Percentiles rank a stretch among this genome's conserved stretches.
Evolutionary conservation across 2,329 filamentous ascomycete species (phyloP).

Genomic region (Ilyonectria mors-panacis): DNA sequence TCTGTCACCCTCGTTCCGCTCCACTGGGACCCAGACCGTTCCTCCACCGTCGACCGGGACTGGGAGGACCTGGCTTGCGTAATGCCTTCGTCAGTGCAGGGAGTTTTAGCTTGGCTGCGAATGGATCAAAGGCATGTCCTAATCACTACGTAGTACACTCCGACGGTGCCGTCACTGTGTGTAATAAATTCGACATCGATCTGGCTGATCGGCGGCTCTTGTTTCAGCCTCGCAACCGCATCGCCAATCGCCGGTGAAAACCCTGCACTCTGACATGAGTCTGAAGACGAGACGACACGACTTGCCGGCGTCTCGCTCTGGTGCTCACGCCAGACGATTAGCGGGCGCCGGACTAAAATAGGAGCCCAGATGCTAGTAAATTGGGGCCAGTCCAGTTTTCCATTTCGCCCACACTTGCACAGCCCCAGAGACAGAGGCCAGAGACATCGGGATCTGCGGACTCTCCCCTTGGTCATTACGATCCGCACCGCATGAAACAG

Average conservation of each 20-base stretch:
- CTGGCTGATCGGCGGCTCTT: conserved; percentile 3
- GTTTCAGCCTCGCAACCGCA: conserved; percentile 18
- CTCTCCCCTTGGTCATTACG: conserved; percentile 17
- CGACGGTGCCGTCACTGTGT: not conserved
- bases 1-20: conserved; percentile 31
- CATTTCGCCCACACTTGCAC: conserved; percentile 24
- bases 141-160: not conserved
- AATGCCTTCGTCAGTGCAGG: conserved; percentile 33
- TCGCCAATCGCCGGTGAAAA: conserved; percentile 6
- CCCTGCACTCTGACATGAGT: conserved; percentile 2
- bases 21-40: conserved; percentile 43
- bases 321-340: conserved; percentile 3
- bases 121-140: conserved; percentile 5
- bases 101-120: not conserved
- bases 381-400: conserved; percentile 21
- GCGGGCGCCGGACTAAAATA: conserved; percentile 17
- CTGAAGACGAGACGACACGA: not conserved
- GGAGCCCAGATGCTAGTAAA: conserved; percentile 25
- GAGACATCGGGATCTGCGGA: conserved; percentile 1
- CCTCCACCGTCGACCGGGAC: conserved; percentile 31
- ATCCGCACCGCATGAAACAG: conserved; percentile 31
- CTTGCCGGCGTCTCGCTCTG: conserved; percentile 21
- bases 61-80: conserved; percentile 39
- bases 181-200: not conserved
- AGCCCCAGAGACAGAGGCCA: conserved; percentile 4